Evolutionary conservation across 1,284 basidiomycete species (phyloP).

Genomic region (Ganoderma resinaceum): DNA sequence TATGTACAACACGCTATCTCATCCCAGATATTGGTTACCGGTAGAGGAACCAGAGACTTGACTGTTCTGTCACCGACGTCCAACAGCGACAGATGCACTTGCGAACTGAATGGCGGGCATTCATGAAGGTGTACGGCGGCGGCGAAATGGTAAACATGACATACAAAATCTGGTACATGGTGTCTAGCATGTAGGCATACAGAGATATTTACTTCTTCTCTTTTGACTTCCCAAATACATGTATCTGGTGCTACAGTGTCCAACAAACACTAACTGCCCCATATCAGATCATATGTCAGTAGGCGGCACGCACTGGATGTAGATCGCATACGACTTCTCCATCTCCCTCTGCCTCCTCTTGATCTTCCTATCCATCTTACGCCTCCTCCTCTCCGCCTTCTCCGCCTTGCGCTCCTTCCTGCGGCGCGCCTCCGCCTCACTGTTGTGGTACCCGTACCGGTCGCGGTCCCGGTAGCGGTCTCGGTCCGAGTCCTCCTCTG

Average conservation of each 20-base stretch:
- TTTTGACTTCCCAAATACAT: neutral
- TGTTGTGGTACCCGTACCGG: conserved; percentile 46
- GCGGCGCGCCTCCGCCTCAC: conserved; percentile 49
- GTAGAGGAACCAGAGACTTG: neutral
- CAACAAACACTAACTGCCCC: neutral
- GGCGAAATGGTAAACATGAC: neutral
- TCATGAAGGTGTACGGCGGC: neutral
- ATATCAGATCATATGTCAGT: conserved; percentile 1
- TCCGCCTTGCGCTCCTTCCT: conserved; percentile 46
- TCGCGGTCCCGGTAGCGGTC: conserved; percentile 48
- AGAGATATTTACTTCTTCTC: conserved; percentile 5
- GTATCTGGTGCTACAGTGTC: neutral
- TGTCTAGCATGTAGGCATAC: conserved; percentile 4
- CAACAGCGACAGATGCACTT: no score
- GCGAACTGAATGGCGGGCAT: neutral
- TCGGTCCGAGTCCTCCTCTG: conserved; percentile 44
- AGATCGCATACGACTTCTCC: conserved; percentile 67
- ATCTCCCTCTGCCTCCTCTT: conserved; percentile 63
- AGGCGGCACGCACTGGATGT: conserved; percentile 56
- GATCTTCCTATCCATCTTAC: conserved; percentile 67
- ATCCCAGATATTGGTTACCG: neutral
- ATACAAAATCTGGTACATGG: neutral
- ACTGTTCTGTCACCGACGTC: neutral
- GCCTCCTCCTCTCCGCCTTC: conserved; percentile 49
- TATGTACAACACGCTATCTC: conserved; percentile 21